Evolutionary conservation across 192 early-diverging fungal genomes (phyloP).

Genomic region (Phlyctochytrium arcticum): DNA sequence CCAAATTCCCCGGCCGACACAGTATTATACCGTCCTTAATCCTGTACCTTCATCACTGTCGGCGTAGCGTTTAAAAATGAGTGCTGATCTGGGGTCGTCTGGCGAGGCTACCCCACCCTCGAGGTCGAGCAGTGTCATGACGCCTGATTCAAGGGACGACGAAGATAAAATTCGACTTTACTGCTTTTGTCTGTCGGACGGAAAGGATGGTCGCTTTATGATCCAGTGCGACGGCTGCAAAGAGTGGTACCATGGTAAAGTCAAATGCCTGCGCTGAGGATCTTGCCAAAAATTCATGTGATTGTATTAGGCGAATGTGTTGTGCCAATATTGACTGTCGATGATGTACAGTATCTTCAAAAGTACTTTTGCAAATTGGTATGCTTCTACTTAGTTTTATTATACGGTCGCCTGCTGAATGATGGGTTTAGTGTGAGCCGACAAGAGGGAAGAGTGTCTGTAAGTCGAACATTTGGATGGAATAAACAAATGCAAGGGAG

Average conservation of each 20-base stretch:
- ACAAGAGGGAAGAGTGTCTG: slow-evolving; percentile 32
- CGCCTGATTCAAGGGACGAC: no score
- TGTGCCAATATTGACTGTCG: slow-evolving; percentile 14
- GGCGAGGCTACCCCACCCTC: no score
- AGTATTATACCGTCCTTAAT: no score
- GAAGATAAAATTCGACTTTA: no score
- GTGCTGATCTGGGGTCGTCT: no score
- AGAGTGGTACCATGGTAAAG: slow-evolving; percentile 27
- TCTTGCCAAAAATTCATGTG: no score
- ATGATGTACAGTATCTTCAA: slow-evolving; percentile 17
- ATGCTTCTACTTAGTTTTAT: background rate
- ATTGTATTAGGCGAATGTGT: slow-evolving; percentile 11
- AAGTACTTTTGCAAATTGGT: slow-evolving; percentile 43
- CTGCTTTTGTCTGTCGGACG: slow-evolving; percentile 21
- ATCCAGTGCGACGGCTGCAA: slow-evolving; percentile 27
- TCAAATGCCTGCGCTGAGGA: no score
- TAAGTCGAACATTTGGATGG: slow-evolving; percentile 5
- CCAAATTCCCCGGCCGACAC: no score
- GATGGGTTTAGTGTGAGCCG: slow-evolving; percentile 25
- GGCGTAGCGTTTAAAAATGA: no score
- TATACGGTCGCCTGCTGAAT: background rate
- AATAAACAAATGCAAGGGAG: no score
- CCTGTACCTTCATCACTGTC: no score
- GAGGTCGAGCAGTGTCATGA: no score
- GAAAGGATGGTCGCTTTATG: slow-evolving; percentile 22